Conservation (phyloP, 768 basidiomycete species). For the Botryobasidium botryosum region DNA sequence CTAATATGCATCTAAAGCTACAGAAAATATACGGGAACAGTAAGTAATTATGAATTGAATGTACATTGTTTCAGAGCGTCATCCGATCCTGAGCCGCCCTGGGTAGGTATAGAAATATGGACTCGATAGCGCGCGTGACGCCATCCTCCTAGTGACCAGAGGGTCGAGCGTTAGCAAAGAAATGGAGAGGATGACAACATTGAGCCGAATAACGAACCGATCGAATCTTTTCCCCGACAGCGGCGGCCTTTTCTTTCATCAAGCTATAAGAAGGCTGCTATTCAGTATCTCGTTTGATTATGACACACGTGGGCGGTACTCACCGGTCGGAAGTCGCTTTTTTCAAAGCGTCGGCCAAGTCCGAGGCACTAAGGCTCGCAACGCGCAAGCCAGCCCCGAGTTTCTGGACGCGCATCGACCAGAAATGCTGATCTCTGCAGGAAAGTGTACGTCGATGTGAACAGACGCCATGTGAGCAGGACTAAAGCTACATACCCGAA, state of each 20-base stretch:
- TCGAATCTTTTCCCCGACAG: slow-evolving; percentile 29
- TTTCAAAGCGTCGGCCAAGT: slow-evolving; percentile 36
- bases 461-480: not conserved
- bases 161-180: not conserved
- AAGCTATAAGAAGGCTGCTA: slow-evolving; percentile 19
- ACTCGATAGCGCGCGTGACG: slow-evolving; percentile 36
- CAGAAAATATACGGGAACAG: too few species aligned
- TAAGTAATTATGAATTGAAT: too few species aligned
- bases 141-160: slow-evolving; percentile 33
- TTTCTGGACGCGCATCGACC: slow-evolving; percentile 45
- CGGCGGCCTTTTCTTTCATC: slow-evolving; percentile 45
- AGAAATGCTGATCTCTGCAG: slow-evolving; percentile 39
- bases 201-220: slow-evolving; percentile 21
- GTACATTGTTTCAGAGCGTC: too few species aligned
- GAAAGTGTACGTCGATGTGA: slow-evolving; percentile 8
- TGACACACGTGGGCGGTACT: slow-evolving; percentile 14
- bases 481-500: slow-evolving; percentile 28
- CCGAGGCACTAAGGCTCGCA: slow-evolving; percentile 27
- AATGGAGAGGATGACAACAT: not conserved
- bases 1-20: too few species aligned
- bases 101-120: slow-evolving; percentile 37
- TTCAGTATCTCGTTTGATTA: not conserved
- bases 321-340: slow-evolving; percentile 38
- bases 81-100: slow-evolving; percentile 22
- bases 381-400: slow-evolving; percentile 39